Evolutionary conservation across 2,329 filamentous ascomycete species (phyloP), one percentile per base, ranked within the genome.

Genomic region (Colletotrichum siamense): DNA sequence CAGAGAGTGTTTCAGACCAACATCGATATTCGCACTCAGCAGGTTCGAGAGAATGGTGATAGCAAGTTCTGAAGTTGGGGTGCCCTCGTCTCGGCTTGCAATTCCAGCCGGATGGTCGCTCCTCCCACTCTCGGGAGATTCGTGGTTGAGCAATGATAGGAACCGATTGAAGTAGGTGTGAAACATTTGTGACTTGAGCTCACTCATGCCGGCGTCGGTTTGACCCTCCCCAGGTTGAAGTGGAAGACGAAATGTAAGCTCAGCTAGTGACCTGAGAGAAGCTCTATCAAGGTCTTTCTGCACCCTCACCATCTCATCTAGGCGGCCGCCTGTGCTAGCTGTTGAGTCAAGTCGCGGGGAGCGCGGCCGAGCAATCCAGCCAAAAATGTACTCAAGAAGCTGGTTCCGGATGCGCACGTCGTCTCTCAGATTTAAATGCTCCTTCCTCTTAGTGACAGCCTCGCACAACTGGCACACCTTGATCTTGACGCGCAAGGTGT

Each of bases 121-220:
- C 69, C 86, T 85, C n/a, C 83, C 82, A 49, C 84, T 80, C 7
- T 90, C 88, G 1, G 85, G 79, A 1, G 88, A 83, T 71, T 93
- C 91, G 66, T 91, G 87, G 76, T 93, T 93, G 32, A 94, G 86
- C 6, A 94, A 85, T 1, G 92, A 93, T 24, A 94, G 85, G 80
- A 94, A 94, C 9, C 92, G 88, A 77, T 93, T 94, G 84, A 94
- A 94, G 81, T 94, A 94, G 8, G 90, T 92, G 77, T 93, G 92
- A 80, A 94, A 94, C 90, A 94, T 92, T 79, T 94, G 91, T 1
- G 91, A 93, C 81, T 94, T 94, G 69, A 93, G 87, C 82, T 94
- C 93, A 78, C 92, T 93, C 69, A 91, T 92, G 61, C 92, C 91
- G 2, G 91, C 92, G 83, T 94, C 93, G 15, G 88, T 92, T 78